A percentile compares a stretch with the other conserved stretches of the same genome.
These are phyloP conservation scores for Metrosideros polymorpha DNA, from an alignment of 441 rosid genomes.

Conservation along the genomic window DNA sequence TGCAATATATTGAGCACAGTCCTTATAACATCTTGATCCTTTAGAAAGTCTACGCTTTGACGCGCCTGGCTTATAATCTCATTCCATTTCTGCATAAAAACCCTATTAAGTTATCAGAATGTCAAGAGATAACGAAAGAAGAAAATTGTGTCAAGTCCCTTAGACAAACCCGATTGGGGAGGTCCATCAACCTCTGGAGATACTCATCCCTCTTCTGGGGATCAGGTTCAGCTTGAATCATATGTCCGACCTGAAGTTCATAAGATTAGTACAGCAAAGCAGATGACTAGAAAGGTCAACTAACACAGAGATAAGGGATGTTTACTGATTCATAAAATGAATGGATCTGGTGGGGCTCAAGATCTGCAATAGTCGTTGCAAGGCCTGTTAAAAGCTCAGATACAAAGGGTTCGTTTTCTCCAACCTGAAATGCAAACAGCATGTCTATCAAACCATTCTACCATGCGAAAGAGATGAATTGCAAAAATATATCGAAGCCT, in stretches of 20 bases:
- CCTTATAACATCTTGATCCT: constrained; percentile 89
- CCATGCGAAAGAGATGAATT: not conserved
- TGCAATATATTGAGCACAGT: constrained; percentile 92
- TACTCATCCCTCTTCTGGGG: constrained; percentile 96
- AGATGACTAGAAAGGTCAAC: not conserved
- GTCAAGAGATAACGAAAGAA: not conserved
- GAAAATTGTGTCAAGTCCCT: not conserved
- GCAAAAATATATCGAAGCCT: not conserved
- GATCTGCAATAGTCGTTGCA: constrained; percentile 89
- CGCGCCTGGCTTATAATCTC: constrained; percentile 97
- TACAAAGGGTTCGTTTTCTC: constrained; percentile 96
- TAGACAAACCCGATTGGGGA: constrained; percentile 80
- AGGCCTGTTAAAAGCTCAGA: constrained; percentile 96
- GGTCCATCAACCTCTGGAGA: constrained; percentile 88
- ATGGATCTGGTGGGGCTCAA: constrained; percentile 99
- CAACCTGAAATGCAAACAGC: constrained; percentile 52
- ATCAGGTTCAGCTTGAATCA: constrained; percentile 99
- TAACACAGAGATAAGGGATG: not conserved
- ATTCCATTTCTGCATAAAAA: constrained; percentile 80
- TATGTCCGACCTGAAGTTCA: constrained; percentile 72
- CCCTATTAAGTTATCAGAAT: not conserved
- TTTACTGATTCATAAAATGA: constrained; percentile 96
- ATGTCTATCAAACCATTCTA: not conserved
- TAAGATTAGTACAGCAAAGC: not conserved
- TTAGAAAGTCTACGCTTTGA: constrained; percentile 92